Percentiles rank a stretch among this genome's conserved stretches.
phyloP scores from a whole-genome alignment of 2,329 filamentous ascomycete species.

The Arthroderma uncinatum region DNA sequence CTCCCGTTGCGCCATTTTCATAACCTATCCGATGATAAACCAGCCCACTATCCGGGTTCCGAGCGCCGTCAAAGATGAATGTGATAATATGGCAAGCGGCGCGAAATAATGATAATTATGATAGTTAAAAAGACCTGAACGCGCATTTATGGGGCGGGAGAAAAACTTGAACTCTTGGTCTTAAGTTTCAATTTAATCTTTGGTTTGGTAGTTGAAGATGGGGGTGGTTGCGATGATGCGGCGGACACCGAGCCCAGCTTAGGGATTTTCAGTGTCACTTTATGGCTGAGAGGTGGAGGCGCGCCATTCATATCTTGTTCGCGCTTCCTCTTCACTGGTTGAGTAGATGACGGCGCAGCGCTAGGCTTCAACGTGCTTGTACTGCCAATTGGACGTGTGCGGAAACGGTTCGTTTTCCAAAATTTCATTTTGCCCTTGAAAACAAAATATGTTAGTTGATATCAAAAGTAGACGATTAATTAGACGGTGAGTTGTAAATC shows the following conservation, averaged over 20 bases:
- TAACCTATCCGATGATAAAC: background rate
- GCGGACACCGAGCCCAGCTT: constrained; percentile 24
- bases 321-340: constrained; percentile 29
- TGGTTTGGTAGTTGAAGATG: constrained; percentile 19
- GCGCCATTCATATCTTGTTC: constrained; percentile 24
- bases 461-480: background rate
- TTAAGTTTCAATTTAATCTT: constrained; percentile 36
- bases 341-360: background rate
- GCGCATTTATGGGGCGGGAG: background rate
- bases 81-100: background rate
- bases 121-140: background rate
- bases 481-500: constrained; percentile 4
- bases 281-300: constrained; percentile 24
- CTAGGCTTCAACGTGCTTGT: constrained; percentile 12
- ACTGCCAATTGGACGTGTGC: constrained; percentile 24
- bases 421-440: constrained; percentile 35
- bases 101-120: background rate
- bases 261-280: constrained; percentile 35
- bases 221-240: constrained; percentile 19
- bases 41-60: background rate
- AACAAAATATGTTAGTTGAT: background rate
- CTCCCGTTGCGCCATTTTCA: background rate
- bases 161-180: constrained; percentile 2
- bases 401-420: constrained; percentile 28
- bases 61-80: background rate